Evolutionary conservation across 345 rosid genomes (phyloP).

Genomic region (Bretschneidera sinensis): DNA sequence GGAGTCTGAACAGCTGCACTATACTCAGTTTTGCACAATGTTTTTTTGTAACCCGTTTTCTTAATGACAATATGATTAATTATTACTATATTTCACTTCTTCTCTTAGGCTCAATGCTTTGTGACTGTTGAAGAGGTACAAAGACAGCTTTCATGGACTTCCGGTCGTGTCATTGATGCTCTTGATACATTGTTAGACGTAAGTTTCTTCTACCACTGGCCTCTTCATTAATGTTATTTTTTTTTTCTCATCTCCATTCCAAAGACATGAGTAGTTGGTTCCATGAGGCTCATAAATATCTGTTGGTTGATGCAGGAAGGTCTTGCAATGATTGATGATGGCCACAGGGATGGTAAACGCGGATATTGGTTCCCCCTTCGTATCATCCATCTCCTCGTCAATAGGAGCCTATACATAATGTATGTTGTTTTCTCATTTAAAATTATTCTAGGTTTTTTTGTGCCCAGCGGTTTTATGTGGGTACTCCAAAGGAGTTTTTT

Average conservation of each 20-base stretch:
- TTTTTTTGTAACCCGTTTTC: neutral
- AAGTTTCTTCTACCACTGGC: conserved; percentile 14
- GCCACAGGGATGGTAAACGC: conserved; percentile 62
- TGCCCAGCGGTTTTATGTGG: too few species aligned
- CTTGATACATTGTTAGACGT: conserved; percentile 77
- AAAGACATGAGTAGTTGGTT: neutral
- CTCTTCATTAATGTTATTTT: neutral
- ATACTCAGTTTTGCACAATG: neutral
- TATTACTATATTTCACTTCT: neutral
- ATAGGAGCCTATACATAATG: conserved; percentile 33
- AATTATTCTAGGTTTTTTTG: too few species aligned
- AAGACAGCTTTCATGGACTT: conserved; percentile 69
- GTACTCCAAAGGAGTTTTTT: too few species aligned
- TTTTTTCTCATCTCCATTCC: neutral
- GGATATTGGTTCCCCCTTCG: conserved; percentile 89
- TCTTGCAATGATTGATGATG: conserved; percentile 81
- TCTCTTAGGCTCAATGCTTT: conserved; percentile 68
- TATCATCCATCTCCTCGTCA: conserved; percentile 51
- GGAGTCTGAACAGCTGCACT: neutral
- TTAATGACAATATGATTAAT: too few species aligned
- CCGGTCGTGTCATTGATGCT: conserved; percentile 78
- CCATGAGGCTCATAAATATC: conserved; percentile 20
- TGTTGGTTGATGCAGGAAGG: conserved; percentile 53
- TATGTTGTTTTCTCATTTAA: neutral
- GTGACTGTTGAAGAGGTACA: conserved; percentile 82